Evolutionary conservation across 257 asterid species (phyloP).

Genomic region (Eustoma russellianum): DNA sequence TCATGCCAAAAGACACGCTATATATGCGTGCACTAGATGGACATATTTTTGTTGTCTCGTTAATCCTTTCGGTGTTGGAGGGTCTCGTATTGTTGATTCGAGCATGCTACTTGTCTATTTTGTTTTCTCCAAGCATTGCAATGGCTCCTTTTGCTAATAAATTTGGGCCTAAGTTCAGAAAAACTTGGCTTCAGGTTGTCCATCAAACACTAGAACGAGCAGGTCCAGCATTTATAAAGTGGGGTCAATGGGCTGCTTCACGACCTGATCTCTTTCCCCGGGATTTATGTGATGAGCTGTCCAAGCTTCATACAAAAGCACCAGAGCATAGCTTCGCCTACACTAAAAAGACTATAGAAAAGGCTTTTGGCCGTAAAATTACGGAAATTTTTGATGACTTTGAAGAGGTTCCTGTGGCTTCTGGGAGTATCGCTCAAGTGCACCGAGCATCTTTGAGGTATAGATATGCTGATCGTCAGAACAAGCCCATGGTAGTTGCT

Average conservation of each 20-base stretch:
- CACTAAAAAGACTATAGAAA: slow-evolving; percentile 59
- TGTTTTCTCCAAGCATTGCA: slow-evolving; percentile 71
- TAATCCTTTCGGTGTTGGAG: slow-evolving; percentile 35
- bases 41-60: slow-evolving; percentile 35
- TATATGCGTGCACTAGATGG: slow-evolving; percentile 62
- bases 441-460: slow-evolving; percentile 64
- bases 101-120: slow-evolving; percentile 50
- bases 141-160: slow-evolving; percentile 93
- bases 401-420: slow-evolving; percentile 81
- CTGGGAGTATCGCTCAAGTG: slow-evolving; percentile 90
- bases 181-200: slow-evolving; percentile 76
- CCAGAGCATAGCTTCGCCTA: slow-evolving; percentile 85
- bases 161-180: slow-evolving; percentile 62
- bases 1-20: slow-evolving; percentile 31
- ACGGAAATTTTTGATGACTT: slow-evolving; percentile 68
- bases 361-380: slow-evolving; percentile 62
- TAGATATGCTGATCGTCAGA: slow-evolving; percentile 45
- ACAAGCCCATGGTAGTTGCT: slow-evolving; percentile 62
- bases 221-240: slow-evolving; percentile 96
- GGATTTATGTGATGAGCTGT: slow-evolving; percentile 73
- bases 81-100: slow-evolving; percentile 56
- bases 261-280: slow-evolving; percentile 88
- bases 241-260: slow-evolving; percentile 99
- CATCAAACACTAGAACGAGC: slow-evolving; percentile 80
- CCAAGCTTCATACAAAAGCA: slow-evolving; percentile 90